Base-by-base conservation (phyloP, 2,329 filamentous ascomycete species). In the Eutypa lata region DNA sequence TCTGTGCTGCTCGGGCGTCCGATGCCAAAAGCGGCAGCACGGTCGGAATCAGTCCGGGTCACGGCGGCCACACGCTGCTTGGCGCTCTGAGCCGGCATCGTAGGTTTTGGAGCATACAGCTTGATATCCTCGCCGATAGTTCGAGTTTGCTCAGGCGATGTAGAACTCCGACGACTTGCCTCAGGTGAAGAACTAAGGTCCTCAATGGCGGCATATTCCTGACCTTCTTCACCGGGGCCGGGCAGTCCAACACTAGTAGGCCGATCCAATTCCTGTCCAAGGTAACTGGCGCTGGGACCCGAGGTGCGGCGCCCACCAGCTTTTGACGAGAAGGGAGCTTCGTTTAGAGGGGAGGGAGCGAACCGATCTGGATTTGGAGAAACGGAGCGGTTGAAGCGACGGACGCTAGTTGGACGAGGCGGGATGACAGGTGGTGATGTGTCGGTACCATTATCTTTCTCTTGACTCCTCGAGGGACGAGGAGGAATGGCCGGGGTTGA, bases 21-120 rank as follows among this genome's bases (percentile, higher is more conserved):
- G 65, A 96, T 84, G 57, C 91, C 92, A 55, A 87, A 91, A n/a
- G 89, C 84, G 18, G 90, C 90, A 56, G 91, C 91, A 68, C 87
- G 86, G 47, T 87, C 84, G n/a, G 91, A 96, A 73, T 97, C 91
- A 60, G 92, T 97, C 60, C 90, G 87, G 33, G 93, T 97, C 55
- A 97, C 91, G 14, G 83, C 79, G 67, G 88, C 84, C 48, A 97
- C 90, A 64, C 89, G 84, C 68, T 90, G 84, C 73, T 91, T 94
- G 54, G 92, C 91, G 64, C 87, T 94, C 19, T 84, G 83, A 45
- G 83, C 84, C 10, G 92, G 88, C 57, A 96, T 78, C 14, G 91
- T 95, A 6, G 93, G 91, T 72, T 87, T 94, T 2, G 93, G 93
- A 53, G 92, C 91, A 72, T 96, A 85, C 53, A 97, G 83, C 71